A percentile compares a stretch with the other conserved stretches of the same genome.
Evolutionary conservation across 257 asterid species (phyloP).

Genomic region (Solanum pinnatisectum): DNA sequence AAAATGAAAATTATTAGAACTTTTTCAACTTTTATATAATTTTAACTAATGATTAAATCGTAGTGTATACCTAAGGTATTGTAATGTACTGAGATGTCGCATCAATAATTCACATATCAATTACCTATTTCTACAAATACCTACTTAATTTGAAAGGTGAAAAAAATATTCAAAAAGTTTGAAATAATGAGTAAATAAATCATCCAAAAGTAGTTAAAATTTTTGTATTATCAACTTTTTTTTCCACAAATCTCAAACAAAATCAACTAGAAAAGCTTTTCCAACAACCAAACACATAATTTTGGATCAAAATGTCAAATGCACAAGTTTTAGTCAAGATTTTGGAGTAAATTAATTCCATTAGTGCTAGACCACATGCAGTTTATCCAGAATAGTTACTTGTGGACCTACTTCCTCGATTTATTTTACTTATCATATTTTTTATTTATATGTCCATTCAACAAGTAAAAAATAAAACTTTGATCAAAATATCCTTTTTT

Average conservation of each 20-base stretch:
- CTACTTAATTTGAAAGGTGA: background rate
- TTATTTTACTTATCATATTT: background rate
- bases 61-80: background rate
- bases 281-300: background rate
- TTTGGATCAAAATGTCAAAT: background rate
- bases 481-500: background rate
- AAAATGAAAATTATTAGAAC: too few relatives aligned
- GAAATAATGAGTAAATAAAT: background rate
- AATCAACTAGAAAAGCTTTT: background rate
- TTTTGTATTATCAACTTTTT: background rate
- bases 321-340: background rate
- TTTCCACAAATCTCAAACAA: background rate
- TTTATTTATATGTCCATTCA: background rate
- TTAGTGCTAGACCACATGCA: background rate
- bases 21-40: background rate
- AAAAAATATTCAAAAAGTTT: background rate
- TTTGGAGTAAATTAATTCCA: background rate
- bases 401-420: background rate
- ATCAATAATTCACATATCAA: background rate
- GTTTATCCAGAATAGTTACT: background rate
- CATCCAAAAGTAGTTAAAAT: background rate
- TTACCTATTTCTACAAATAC: background rate
- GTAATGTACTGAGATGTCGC: background rate
- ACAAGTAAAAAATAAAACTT: too few relatives aligned
- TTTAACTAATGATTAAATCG: background rate